Percentiles rank a stretch among this genome's conserved stretches.
phyloP scores from a whole-genome alignment of 176 grass and related monocot genomes.

The Oryza australiensis region DNA sequence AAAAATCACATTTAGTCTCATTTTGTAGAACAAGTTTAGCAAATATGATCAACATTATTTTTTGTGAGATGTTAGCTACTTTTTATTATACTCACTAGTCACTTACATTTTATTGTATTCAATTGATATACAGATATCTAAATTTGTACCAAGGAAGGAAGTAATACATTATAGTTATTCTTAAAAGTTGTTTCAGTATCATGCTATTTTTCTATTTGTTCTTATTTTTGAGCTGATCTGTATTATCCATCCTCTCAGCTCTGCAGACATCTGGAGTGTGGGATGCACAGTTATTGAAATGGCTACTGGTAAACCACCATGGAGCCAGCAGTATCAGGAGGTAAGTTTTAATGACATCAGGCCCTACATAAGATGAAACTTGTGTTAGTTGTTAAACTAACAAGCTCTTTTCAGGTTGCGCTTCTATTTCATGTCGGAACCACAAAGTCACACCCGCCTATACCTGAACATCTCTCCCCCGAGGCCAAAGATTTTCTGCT shows the following conservation, averaged over 20 bases:
- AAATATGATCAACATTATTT: conserved; percentile 8
- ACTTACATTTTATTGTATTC: background rate
- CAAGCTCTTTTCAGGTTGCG: conserved; percentile 67
- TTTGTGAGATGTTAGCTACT: background rate
- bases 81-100: background rate
- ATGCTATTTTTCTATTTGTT: conserved; percentile 13
- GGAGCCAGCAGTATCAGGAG: conserved; percentile 99
- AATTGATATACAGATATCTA: conserved; percentile 9
- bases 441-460: conserved; percentile 96
- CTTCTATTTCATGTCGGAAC: conserved; percentile 98
- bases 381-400: conserved; percentile 9
- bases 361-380: background rate
- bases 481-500: conserved; percentile 97
- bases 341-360: conserved; percentile 34
- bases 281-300: conserved; percentile 99
- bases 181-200: conserved; percentile 8
- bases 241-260: conserved; percentile 56
- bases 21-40: conserved; percentile 6
- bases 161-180: background rate
- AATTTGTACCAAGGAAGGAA: conserved; percentile 32
- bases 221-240: conserved; percentile 26
- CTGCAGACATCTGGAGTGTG: conserved; percentile 99
- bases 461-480: conserved; percentile 90
- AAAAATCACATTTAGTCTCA: conserved; percentile 14
- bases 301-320: conserved; percentile 98